Evolutionary conservation across 345 rosid genomes (phyloP).

Genomic region (Eucalyptus tenuipes): DNA sequence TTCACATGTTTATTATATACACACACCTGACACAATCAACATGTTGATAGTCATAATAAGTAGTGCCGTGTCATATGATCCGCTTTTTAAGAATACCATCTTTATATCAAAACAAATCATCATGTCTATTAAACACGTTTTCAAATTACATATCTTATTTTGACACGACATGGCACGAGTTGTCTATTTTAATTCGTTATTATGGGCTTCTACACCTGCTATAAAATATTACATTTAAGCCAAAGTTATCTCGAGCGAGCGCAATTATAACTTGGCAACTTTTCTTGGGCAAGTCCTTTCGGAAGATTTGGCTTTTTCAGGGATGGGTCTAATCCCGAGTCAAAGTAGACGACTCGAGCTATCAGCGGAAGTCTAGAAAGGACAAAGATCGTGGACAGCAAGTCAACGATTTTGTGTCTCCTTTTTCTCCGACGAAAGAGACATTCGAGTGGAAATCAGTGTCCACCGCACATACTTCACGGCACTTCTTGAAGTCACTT

Average conservation of each 20-base stretch:
- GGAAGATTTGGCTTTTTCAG: not conserved
- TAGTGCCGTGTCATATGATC: not conserved
- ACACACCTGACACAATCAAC: not conserved
- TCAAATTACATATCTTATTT: not conserved
- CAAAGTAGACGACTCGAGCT: not conserved
- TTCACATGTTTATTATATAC: not conserved
- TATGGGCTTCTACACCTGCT: not conserved
- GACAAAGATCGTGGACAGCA: not conserved
- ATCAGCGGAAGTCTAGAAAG: not conserved
- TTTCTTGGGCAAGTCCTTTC: not conserved
- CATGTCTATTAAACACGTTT: accelerated
- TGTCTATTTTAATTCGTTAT: not conserved
- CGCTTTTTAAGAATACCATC: accelerated
- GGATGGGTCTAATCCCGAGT: not conserved
- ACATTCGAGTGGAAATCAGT: not conserved
- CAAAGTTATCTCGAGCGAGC: not conserved
- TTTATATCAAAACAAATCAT: accelerated
- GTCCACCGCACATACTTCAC: not conserved
- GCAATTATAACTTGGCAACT: not conserved
- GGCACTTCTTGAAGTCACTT: not conserved
- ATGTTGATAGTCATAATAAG: not conserved
- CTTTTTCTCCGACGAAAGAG: not conserved
- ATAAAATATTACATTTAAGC: not conserved
- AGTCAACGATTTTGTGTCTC: not conserved
- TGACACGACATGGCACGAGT: accelerated